phyloP scores from a whole-genome alignment of 129 eudicot species.

The Flaveria bidentis region DNA sequence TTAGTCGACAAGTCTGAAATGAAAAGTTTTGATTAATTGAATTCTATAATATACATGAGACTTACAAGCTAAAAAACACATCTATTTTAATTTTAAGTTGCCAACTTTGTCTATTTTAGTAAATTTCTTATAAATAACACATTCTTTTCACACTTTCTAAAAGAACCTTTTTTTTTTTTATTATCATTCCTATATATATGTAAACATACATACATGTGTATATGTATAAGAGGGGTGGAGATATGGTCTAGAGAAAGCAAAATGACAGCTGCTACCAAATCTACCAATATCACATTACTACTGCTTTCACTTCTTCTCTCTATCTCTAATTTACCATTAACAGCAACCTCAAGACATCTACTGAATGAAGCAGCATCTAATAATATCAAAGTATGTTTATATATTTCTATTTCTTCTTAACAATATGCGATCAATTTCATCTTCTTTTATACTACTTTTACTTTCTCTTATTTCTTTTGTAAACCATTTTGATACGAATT shows the following conservation, averaged over 20 bases:
- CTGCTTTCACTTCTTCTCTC: conserved; percentile 13
- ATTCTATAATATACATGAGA: no score
- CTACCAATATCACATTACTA: neutral
- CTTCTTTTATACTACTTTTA: no score
- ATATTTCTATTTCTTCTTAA: neutral
- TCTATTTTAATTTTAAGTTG: no score
- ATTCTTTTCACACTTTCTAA: no score
- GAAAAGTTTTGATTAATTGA: no score
- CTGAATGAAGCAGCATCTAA: conserved; percentile 18
- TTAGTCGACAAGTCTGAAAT: no score
- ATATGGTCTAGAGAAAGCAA: neutral
- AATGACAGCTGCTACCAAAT: conserved; percentile 28
- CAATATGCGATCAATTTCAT: neutral
- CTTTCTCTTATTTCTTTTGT: neutral
- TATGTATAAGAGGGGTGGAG: neutral
- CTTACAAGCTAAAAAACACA: no score
- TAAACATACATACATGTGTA: no score
- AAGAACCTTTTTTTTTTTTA: no score
- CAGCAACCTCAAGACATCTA: conserved; percentile 5
- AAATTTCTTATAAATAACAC: no score
- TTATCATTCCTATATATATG: no score
- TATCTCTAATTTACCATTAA: conserved; percentile 11
- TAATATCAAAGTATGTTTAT: conserved; percentile 9
- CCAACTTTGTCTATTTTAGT: no score
- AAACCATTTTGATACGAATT: neutral